Evolutionary conservation across 163 green algal species (phyloP), one percentile per base, ranked within the genome.

Genomic region (Botryococcus braunii): DNA sequence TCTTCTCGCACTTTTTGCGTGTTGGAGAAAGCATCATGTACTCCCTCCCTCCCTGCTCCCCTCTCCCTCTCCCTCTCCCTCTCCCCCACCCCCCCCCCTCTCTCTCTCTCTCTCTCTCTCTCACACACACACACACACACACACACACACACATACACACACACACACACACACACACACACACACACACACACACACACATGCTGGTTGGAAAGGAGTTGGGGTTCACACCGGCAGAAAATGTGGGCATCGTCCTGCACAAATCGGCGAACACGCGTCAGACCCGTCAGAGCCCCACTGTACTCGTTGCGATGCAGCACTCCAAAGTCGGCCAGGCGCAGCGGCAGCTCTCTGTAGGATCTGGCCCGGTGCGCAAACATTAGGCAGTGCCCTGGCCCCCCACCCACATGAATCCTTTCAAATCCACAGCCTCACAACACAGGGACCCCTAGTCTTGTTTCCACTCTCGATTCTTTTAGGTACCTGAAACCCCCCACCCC

Each of bases 171-270:
- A n/a, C n/a, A n/a, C n/a, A n/a, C n/a, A n/a, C n/a, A n/a, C n/a
- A n/a, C n/a, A n/a, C n/a, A n/a, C n/a, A n/a, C n/a, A n/a, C n/a
- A n/a, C n/a, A n/a, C n/a, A n/a, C n/a, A n/a, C n/a, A n/a, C n/a
- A n/a, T n/a, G n/a, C n/a, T n/a, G n/a, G n/a, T n/a, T n/a, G n/a
- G n/a, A n/a, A n/a, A n/a, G n/a, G n/a, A n/a, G n/a, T n/a, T n/a
- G n/a, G n/a, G n/a, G n/a, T n/a, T n/a, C n/a, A n/a, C 38, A 63
- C 58, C 84, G 69, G 85, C 92, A 98, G 83, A 99, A 99, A 81
- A 99, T 96, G 86, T 99, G 94, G 0, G 91, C 93, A 72, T 99
- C 94, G 77, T 99, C 94, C 83, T 98, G 93, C 71, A 95, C 85
- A 82, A 99, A 99, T 35, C 90, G 83, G 5, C 92, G 77, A 66